These are phyloP conservation scores for Malbranchea zuffiana DNA, from an alignment of 2,329 filamentous ascomycete species.

Conservation along the genomic window DNA sequence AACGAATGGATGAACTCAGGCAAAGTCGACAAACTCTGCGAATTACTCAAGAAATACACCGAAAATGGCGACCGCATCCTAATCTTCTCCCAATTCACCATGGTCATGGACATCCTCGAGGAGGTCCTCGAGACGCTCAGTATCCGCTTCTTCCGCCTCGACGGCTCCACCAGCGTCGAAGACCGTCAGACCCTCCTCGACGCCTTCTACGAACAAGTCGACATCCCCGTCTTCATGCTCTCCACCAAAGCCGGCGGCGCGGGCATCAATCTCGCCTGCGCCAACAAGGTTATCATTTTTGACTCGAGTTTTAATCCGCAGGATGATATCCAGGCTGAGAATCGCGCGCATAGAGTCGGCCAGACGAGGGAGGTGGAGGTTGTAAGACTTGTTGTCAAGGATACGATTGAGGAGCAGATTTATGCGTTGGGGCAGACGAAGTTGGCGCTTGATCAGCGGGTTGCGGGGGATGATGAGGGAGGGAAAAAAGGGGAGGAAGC, in stretches of 20 bases:
- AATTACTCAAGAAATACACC: constrained; percentile 62
- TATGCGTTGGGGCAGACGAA: constrained; percentile 86
- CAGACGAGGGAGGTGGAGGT: constrained; percentile 87
- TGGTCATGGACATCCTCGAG: constrained; percentile 81
- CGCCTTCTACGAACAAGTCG: constrained; percentile 62
- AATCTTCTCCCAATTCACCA: constrained; percentile 87
- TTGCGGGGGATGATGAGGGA: constrained; percentile 48
- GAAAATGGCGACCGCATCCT: constrained; percentile 74
- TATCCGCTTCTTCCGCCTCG: constrained; percentile 73
- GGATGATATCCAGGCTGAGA: constrained; percentile 96
- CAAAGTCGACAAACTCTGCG: constrained; percentile 71
- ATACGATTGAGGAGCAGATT: constrained; percentile 87
- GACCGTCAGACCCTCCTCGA: constrained; percentile 82
- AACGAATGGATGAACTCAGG: constrained; percentile 63
- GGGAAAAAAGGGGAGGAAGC: constrained; percentile 42
- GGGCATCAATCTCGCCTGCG: constrained; percentile 87
- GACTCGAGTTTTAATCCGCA: constrained; percentile 97
- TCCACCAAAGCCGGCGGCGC: constrained; percentile 93
- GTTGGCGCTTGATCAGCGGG: constrained; percentile 70
- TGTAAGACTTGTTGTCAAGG: constrained; percentile 65
- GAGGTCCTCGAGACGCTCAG: constrained; percentile 63
- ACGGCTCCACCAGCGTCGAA: constrained; percentile 70
- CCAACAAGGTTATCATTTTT: constrained; percentile 96
- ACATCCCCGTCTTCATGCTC: constrained; percentile 82
- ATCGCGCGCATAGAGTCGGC: constrained; percentile 87